Evolutionary conservation across 2,329 filamentous ascomycete genomes (phyloP), one percentile per base, ranked within the genome.

Genomic region (Phyllosticta ampelicida): DNA sequence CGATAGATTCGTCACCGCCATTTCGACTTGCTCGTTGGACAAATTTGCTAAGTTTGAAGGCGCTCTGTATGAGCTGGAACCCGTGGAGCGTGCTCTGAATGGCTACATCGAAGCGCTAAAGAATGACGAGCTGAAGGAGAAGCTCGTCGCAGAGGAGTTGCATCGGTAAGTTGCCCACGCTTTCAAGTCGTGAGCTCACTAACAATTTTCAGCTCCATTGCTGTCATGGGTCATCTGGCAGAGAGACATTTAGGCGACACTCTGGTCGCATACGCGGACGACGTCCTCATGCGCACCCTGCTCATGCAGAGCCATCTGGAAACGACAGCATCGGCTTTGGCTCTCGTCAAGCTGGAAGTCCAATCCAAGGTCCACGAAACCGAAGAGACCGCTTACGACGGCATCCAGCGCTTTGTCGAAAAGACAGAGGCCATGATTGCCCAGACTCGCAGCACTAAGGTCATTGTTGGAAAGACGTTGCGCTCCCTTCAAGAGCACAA

Each of bases 61-160:
- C 49, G 88, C 90, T 1, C 73, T 94, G 60, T 89, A 90, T 65
- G 94, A 97, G 71, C 78, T 97, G 54, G 89, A 96, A 68, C 90
- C 91, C 0, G 89, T 97, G 10, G 94, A 99, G 74, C 82, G 90
- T 59, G 88, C 89, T 0, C 74, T 97, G 54, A 96, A 96, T 67
- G 82, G 81, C 58, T 96, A 90, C 83, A 88, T 97, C 59, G 91
- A 96, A 63, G 84, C 84, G 5, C 71, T 96, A 57, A 86, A 90
- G 62, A 85, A 84, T 55, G 90, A 95, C 64, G 90, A 96, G 58
- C 75, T 97, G 53, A 90, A 90, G 71, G 87, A 92, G 73, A 84
- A 86, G 70, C 86, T 89, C 65, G 90, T 90, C 67, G 85, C 88
- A 0, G 83, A 83, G 21, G 89, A 95, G 68, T 77, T 97, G 44